These are phyloP conservation scores for Thelonectria discophora DNA, from an alignment of 2,329 filamentous ascomycete species.

Conservation along the genomic window DNA sequence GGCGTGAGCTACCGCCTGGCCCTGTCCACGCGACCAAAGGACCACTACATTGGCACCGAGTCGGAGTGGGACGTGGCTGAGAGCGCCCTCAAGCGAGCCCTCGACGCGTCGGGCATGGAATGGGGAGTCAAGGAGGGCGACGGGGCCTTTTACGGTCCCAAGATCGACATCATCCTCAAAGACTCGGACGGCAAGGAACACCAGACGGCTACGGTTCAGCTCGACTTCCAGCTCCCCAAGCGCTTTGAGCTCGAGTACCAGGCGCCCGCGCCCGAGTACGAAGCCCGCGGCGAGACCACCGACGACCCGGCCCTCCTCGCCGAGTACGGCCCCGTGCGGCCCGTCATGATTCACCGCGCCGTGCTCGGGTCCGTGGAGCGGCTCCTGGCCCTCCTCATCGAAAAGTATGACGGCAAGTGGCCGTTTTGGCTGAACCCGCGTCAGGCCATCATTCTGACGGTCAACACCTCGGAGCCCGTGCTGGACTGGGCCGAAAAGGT, in stretches of 20 bases:
- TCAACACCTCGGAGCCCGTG: conserved; percentile 69
- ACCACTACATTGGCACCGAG: conserved; percentile 78
- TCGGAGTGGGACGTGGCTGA: conserved; percentile 68
- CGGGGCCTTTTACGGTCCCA: conserved; percentile 90
- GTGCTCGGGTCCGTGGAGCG: conserved; percentile 86
- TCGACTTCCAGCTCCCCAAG: conserved; percentile 89
- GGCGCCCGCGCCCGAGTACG: conserved; percentile 71
- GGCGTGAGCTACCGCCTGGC: conserved; percentile 75
- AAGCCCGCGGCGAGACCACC: conserved; percentile 62
- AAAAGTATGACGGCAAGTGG: conserved; percentile 82
- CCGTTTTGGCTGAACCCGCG: conserved; percentile 89
- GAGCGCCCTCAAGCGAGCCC: conserved; percentile 50
- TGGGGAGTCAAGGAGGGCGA: conserved; percentile 84
- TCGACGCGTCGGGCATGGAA: conserved; percentile 72
- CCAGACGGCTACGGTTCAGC: conserved; percentile 87
- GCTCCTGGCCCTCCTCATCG: conserved; percentile 84
- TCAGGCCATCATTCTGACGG: conserved; percentile 77
- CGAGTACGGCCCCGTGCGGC: conserved; percentile 67
- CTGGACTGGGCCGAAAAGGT: conserved; percentile 58
- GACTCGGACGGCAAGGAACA: conserved; percentile 87
- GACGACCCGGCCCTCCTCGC: conserved; percentile 57
- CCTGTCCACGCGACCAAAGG: conserved; percentile 79
- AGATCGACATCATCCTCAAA: conserved; percentile 85
- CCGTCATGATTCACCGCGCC: conserved; percentile 86
- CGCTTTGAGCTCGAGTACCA: conserved; percentile 81